A percentile compares a stretch with the other conserved stretches of the same genome.
These are phyloP conservation scores for Phlebiopsis flavidoalba DNA, from an alignment of 768 basidiomycete genomes.

Conservation along the genomic window DNA sequence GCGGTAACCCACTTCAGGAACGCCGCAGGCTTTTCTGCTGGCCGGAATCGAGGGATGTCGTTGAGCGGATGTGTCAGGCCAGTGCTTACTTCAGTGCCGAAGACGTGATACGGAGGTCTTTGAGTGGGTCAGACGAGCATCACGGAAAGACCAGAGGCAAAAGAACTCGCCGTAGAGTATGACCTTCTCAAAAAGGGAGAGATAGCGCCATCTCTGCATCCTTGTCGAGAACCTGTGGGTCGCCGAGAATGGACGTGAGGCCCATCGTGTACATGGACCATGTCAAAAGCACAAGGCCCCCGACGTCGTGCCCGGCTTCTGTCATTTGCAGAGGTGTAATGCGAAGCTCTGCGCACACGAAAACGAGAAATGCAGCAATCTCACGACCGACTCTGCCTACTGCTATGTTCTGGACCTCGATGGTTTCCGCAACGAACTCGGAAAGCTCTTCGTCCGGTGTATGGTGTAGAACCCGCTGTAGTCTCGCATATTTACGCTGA, in stretches of 20 bases:
- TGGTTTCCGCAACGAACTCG: background rate
- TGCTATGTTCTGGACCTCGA: background rate
- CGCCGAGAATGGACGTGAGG: background rate
- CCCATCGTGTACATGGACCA: conserved; percentile 6
- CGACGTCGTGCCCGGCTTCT: background rate
- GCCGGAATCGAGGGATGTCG: conserved; percentile 1
- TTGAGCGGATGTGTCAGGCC: background rate
- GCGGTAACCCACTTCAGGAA: background rate
- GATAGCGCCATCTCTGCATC: background rate
- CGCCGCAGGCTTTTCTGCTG: background rate
- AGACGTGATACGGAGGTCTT: background rate
- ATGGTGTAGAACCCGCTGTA: conserved; percentile 1
- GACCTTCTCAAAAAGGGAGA: background rate
- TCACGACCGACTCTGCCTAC: background rate
- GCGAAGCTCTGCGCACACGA: background rate
- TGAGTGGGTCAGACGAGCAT: background rate
- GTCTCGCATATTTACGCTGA: conserved; percentile 5
- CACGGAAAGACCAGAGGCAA: background rate
- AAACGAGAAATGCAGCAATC: conserved; percentile 3
- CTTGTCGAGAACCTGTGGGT: background rate
- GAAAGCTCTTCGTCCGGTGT: background rate
- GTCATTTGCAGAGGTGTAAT: background rate
- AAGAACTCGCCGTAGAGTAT: background rate
- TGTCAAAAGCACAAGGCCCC: conserved; percentile 3
- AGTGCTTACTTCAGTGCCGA: background rate